Evolutionary conservation across 164 flowering plant species (phyloP), one percentile per base, ranked within the genome.

Genomic region (Umbilicus rupestris): DNA sequence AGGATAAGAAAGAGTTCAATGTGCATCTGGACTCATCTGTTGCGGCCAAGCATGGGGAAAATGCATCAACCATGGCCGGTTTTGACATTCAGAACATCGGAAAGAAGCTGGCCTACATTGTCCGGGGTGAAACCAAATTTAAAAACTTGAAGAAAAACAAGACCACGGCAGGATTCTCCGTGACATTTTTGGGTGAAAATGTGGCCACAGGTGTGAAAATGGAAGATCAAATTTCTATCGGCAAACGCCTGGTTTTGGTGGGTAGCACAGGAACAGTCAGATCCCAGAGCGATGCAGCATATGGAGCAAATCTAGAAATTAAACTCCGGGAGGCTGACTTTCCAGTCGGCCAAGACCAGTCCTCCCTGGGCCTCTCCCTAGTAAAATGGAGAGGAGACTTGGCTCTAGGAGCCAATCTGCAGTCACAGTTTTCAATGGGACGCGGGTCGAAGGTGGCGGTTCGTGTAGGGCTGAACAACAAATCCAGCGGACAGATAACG

Each of bases 1-100:
- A 94, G 77, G 98, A 91, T 58, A 94, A 94, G 83, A 87, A 87
- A 69, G 98, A 91, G 64, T 94, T 94, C 81, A 94, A 76, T 72
- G 72, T 94, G 76, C 96, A 88, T 69, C 74, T 94, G 72, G 97
- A 94, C 69, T 94, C 98, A 31, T 84, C 96, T 0, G 75, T 87
- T 55, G 70, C 93, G 2, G 85, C 91, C 55, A 93, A 89, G 75
- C 86, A 85, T 67, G 92, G 93, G 14, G 95, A 86, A 63, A 82
- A 75, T 42, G 87, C 80, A 29, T 94, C 98, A 5, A 80, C 77
- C 64, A 73, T 94, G 78, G 92, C 85, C 2, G 98, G 98, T 4
- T 89, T 94, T 72, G 96, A 94, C 70, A 80, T 94, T 58, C 98
- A 94, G 74, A 81, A 78, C 29, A 76, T 94, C 7, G 96, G 97